phyloP scores from a whole-genome alignment of 495 filamentous ascomycete species.

The Penicillium goetzii region DNA sequence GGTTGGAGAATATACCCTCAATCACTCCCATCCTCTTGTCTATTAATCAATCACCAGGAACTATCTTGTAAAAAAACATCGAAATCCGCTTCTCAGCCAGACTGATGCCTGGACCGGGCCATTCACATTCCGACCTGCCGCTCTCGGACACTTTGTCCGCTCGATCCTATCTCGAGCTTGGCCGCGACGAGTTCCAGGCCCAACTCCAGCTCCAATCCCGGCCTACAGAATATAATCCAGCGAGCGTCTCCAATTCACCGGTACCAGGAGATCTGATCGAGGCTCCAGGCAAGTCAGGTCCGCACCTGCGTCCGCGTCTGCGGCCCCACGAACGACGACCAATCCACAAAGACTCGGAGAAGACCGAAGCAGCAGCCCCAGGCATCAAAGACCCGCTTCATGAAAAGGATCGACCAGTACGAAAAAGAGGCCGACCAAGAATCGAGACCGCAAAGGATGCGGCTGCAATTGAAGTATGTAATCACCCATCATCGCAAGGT shows the following conservation, averaged over 20 bases:
- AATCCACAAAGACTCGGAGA: constrained; percentile 16
- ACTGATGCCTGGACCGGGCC: constrained; percentile 11
- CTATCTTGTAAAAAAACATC: neutral
- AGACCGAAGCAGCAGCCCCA: constrained; percentile 17
- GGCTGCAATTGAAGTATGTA: constrained; percentile 31
- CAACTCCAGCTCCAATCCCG: neutral
- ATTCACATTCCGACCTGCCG: constrained; percentile 10
- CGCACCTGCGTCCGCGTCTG: constrained; percentile 17
- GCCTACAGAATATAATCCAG: neutral
- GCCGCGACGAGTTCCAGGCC: neutral
- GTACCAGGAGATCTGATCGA: neutral
- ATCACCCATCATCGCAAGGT: neutral
- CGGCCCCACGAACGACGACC: constrained; percentile 3
- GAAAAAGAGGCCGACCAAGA: constrained; percentile 36
- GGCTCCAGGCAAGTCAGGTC: constrained; percentile 14
- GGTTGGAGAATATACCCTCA: neutral
- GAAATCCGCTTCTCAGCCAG: neutral
- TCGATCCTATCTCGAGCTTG: constrained; percentile 28
- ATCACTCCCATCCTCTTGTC: neutral
- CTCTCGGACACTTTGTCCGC: constrained; percentile 14
- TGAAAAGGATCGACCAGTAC: constrained; percentile 21
- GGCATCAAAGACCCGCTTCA: constrained; percentile 3
- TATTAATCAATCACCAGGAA: neutral
- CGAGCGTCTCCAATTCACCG: neutral
- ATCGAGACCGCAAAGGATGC: constrained; percentile 30